phyloP scores from a whole-genome alignment of 352 stramenopile genomes.

The Vaucheria bursata region DNA sequence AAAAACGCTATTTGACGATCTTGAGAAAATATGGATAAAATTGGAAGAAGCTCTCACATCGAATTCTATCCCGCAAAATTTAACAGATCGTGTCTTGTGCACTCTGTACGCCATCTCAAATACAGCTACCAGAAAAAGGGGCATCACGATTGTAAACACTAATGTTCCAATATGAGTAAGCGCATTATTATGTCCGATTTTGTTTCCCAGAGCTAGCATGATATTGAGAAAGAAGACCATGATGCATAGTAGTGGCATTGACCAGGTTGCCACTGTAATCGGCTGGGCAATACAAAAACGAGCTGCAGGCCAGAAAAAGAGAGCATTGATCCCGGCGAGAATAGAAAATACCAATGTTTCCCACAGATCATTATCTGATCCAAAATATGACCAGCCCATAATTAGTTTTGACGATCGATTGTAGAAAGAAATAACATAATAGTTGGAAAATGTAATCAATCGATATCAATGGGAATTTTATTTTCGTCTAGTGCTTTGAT shows the following conservation, averaged over 20 bases:
- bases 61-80: conserved; percentile 77
- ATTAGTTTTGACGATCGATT: too few species aligned
- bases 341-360: neutral
- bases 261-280: neutral
- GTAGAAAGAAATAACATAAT: too few species aligned
- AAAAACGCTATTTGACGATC: too few species aligned
- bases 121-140: conserved; percentile 69
- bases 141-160: conserved; percentile 55
- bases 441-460: too few species aligned
- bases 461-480: too few species aligned
- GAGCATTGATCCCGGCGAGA: neutral
- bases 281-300: neutral
- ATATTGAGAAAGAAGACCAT: conserved; percentile 39
- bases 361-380: neutral
- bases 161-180: conserved; percentile 4
- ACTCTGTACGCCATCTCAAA: conserved; percentile 77
- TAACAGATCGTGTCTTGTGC: conserved; percentile 75
- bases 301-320: neutral
- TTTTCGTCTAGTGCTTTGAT: too few species aligned
- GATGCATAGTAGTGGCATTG: conserved; percentile 23
- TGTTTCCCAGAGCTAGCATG: conserved; percentile 27
- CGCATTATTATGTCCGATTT: neutral
- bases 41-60: conserved; percentile 54
- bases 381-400: neutral
- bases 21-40: too few species aligned